Percentiles rank a stretch among this genome's conserved stretches.
phyloP scores from a whole-genome alignment of 768 basidiomycete genomes.

The Rubroboletus satanas region DNA sequence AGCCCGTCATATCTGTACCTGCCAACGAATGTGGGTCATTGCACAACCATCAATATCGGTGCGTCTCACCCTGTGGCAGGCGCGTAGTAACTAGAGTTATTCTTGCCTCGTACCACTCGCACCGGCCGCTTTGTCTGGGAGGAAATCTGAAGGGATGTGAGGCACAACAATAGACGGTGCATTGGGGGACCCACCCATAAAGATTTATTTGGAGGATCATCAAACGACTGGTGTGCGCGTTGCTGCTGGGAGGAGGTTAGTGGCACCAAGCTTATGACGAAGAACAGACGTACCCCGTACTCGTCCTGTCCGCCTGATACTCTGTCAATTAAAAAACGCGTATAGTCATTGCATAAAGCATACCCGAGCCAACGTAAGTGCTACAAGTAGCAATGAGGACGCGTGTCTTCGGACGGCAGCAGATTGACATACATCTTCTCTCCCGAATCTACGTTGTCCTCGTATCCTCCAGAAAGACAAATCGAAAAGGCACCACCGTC shows the following conservation, averaged over 20 bases:
- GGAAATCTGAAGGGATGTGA: constrained; percentile 27
- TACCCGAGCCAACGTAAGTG: constrained; percentile 34
- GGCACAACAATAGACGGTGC: background rate
- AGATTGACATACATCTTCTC: constrained; percentile 33
- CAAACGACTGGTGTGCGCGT: constrained; percentile 22
- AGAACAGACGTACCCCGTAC: constrained; percentile 10
- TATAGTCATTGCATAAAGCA: background rate
- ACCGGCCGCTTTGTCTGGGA: constrained; percentile 29
- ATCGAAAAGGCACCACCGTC: constrained; percentile 38
- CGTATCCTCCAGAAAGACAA: constrained; percentile 40
- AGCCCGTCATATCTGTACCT: constrained; percentile 34
- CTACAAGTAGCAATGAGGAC: constrained; percentile 18
- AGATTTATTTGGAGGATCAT: constrained; percentile 18
- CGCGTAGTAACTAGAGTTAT: constrained; percentile 12
- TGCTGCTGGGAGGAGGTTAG: constrained; percentile 19
- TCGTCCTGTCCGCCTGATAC: constrained; percentile 24
- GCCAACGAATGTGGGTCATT: background rate
- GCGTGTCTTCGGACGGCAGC: background rate
- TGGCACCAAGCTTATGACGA: background rate
- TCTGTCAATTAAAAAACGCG: background rate
- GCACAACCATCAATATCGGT: background rate
- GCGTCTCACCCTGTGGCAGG: constrained; percentile 21
- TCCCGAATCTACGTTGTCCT: constrained; percentile 39
- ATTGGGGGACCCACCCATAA: constrained; percentile 11
- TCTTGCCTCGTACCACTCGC: constrained; percentile 37